phyloP scores from a whole-genome alignment of 2,329 filamentous ascomycete genomes.

The Trichoderma sp. region DNA sequence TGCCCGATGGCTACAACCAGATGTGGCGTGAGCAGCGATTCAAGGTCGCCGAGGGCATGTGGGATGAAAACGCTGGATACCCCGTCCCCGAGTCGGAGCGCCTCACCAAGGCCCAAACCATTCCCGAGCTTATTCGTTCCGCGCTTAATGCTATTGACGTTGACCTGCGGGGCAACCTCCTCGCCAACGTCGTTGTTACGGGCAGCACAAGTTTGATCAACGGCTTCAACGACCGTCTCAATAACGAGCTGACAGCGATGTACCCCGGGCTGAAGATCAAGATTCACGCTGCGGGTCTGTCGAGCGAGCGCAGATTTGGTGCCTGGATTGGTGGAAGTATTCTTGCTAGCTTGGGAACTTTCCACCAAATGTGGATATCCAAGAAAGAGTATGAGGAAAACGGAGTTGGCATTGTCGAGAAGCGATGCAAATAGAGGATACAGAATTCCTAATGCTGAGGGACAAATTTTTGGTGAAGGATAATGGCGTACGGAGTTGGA shows the following conservation, averaged over 20 bases:
- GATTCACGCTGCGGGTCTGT: constrained; percentile 83
- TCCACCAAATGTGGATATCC: constrained; percentile 99
- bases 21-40: constrained; percentile 90
- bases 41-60: constrained; percentile 84
- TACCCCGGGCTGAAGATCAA: constrained; percentile 87
- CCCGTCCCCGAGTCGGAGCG: constrained; percentile 49
- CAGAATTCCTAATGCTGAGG: constrained; percentile 3
- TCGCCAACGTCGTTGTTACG: constrained; percentile 90
- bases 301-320: constrained; percentile 86
- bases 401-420: constrained; percentile 87
- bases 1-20: constrained; percentile 95
- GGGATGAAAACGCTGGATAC: constrained; percentile 80
- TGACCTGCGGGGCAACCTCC: constrained; percentile 79
- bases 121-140: constrained; percentile 79
- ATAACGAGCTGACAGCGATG: constrained; percentile 77
- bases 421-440: constrained; percentile 78
- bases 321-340: constrained; percentile 98
- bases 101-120: constrained; percentile 74
- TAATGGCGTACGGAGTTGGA: constrained; percentile 44
- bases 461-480: constrained; percentile 25
- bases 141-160: constrained; percentile 82
- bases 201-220: constrained; percentile 86
- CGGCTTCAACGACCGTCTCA: constrained; percentile 88
- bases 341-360: constrained; percentile 90
- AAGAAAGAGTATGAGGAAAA: constrained; percentile 98